A percentile compares a stretch with the other conserved stretches of the same genome.
Conservation (phyloP, 495 filamentous ascomycete species). For the Penicillium atrosanguineum region DNA sequence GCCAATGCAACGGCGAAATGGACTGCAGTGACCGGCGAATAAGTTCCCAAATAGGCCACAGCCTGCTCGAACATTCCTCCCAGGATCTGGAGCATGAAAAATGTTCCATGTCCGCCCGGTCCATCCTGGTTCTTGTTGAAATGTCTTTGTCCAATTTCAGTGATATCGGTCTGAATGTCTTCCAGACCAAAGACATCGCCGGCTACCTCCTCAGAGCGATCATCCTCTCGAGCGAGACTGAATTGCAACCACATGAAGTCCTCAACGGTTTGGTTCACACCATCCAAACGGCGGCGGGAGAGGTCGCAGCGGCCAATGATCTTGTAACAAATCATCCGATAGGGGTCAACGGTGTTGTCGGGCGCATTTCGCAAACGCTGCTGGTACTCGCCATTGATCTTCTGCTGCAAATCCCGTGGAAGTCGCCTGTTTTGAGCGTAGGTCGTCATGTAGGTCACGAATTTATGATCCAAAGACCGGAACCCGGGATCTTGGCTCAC, state of each 20-base stretch:
- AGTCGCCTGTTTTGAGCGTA: conserved; percentile 73
- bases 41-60: conserved; percentile 81
- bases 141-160: conserved; percentile 83
- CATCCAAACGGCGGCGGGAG: conserved; percentile 72
- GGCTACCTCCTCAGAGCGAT: conserved; percentile 76
- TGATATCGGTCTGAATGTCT: conserved; percentile 79
- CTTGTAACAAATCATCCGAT: conserved; percentile 96
- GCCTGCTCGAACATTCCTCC: conserved; percentile 96
- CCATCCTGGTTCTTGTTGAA: conserved; percentile 72
- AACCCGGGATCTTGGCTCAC: conserved; percentile 78
- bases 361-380: conserved; percentile 78
- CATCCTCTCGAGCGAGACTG: conserved; percentile 82
- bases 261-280: conserved; percentile 74
- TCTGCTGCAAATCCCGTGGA: conserved; percentile 71
- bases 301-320: conserved; percentile 94
- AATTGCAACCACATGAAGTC: conserved; percentile 99
- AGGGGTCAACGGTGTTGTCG: conserved; percentile 87
- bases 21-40: conserved; percentile 86
- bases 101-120: conserved; percentile 78
- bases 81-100: conserved; percentile 86
- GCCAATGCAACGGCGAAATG: conserved; percentile 89
- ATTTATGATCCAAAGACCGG: conserved; percentile 84
- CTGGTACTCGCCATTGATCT: conserved; percentile 85
- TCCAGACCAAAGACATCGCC: conserved; percentile 85
- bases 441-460: conserved; percentile 80